A percentile compares a stretch with the other conserved stretches of the same genome.
Conservation (phyloP, 495 filamentous ascomycete genomes). For the Daldinia caldariorum region DNA sequence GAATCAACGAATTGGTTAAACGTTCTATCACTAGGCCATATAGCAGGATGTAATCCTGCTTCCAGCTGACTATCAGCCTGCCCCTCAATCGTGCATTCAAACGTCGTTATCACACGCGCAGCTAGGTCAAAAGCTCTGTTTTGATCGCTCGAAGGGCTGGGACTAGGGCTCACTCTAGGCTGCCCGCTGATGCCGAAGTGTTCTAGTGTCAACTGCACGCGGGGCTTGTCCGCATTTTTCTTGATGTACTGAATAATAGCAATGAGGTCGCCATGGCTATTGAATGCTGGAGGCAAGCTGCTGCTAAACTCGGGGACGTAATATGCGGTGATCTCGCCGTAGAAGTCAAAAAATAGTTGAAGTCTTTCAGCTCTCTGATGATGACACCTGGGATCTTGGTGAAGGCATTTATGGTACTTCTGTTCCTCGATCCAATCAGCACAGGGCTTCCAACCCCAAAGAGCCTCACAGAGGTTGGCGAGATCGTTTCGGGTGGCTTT, state of each 20-base stretch:
- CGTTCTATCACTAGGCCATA: background rate
- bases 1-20: background rate
- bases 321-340: background rate
- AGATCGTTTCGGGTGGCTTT: background rate
- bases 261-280: background rate
- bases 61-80: background rate
- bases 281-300: background rate
- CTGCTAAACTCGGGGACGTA: background rate
- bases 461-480: background rate
- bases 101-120: slow-evolving; percentile 1
- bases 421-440: background rate
- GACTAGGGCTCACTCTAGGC: background rate
- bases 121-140: background rate
- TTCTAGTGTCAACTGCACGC: background rate
- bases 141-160: background rate
- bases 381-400: background rate
- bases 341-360: background rate
- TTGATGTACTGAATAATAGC: background rate
- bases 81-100: background rate
- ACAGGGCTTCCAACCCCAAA: slow-evolving; percentile 1
- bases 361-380: background rate
- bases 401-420: background rate
- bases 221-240: background rate
- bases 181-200: background rate
- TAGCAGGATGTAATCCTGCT: background rate